Evolutionary conservation across 192 early-diverging fungal genomes (phyloP), one percentile per base, ranked within the genome.

Genomic region (Coemansia erecta): DNA sequence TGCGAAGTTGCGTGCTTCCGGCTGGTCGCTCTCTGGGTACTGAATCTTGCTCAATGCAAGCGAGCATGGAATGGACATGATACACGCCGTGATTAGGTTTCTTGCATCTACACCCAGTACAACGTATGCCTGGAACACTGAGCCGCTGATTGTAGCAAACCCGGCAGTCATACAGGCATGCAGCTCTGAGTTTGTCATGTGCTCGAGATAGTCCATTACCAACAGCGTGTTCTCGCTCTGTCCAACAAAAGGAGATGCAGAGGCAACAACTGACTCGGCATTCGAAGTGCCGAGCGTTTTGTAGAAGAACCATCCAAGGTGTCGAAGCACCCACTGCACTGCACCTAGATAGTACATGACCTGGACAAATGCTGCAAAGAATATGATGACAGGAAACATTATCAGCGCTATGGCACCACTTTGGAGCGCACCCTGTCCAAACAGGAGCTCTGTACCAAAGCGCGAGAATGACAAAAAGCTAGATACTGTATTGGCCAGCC

Each of bases 1-100:
- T 22, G 87, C 76, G 44, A 81, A 72, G 17, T 86, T 86, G 17
- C 77, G 84, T 35, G 93, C 88, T 49, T 89, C 44, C 8, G 90
- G 86, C 44, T 85, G 81, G 39, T 90, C 89, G 17, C 71, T 84
- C 72, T 94, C 93, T 3, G 93, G 93, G 57, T 87, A 87, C 28
- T 87, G 80, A 57, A 94, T 72, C 82, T 94, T 94, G 75, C 90
- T 88, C 63, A 93, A 75, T 15, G 89, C 83, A 44, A 94, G 73
- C 13, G 88, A 87, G 57, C 87, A 86, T n/a, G 93, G 92, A 24
- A 94, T 86, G 28, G 91, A 92, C 91, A 94, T 92, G 81, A 94
- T 80, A 66, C 91, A 92, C 14, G 89, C 84, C 2, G 91, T 90
- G 54, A 94, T 83, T 52, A 94, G 63, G 60, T 85, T 77, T 26